These are phyloP conservation scores for Leccinum olivaceopallidum DNA, from an alignment of 768 basidiomycete genomes.

Conservation along the genomic window DNA sequence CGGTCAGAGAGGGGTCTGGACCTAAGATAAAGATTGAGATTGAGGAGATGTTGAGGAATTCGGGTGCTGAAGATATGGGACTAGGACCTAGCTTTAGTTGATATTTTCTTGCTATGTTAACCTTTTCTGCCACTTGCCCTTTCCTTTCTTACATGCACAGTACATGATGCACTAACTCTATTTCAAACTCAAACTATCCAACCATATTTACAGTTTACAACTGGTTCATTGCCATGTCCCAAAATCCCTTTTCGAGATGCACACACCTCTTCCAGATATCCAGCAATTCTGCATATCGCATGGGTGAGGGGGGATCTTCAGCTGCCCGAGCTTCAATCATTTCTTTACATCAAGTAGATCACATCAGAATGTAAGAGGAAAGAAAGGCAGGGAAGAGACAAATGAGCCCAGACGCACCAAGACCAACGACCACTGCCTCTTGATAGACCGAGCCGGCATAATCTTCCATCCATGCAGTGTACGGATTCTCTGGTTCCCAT, in stretches of 20 bases:
- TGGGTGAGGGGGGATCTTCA: conserved; percentile 60
- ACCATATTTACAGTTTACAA: conserved; percentile 6
- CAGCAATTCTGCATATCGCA: conserved; percentile 63
- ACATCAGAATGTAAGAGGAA: not conserved
- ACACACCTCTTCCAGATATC: conserved; percentile 77
- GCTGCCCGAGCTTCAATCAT: conserved; percentile 68
- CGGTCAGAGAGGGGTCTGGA: not conserved
- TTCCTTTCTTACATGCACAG: too few species aligned
- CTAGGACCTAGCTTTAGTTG: not conserved
- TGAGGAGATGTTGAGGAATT: not conserved
- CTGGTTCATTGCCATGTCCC: conserved; percentile 66
- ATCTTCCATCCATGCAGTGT: conserved; percentile 75
- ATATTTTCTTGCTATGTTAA: not conserved
- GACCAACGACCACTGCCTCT: conserved; percentile 65
- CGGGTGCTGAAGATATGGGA: not conserved
- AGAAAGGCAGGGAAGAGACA: not conserved
- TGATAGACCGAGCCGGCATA: conserved; percentile 77
- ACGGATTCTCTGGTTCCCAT: conserved; percentile 64
- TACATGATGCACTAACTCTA: too few species aligned
- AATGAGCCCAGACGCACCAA: conserved; percentile 51
- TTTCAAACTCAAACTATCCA: not conserved
- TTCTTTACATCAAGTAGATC: conserved; percentile 41
- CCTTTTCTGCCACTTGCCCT: too few species aligned
- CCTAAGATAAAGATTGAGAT: not conserved
- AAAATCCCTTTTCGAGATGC: conserved; percentile 79